Evolutionary conservation across 2,329 filamentous ascomycete genomes (phyloP).

Genomic region (Hymenoscyphus occultus): DNA sequence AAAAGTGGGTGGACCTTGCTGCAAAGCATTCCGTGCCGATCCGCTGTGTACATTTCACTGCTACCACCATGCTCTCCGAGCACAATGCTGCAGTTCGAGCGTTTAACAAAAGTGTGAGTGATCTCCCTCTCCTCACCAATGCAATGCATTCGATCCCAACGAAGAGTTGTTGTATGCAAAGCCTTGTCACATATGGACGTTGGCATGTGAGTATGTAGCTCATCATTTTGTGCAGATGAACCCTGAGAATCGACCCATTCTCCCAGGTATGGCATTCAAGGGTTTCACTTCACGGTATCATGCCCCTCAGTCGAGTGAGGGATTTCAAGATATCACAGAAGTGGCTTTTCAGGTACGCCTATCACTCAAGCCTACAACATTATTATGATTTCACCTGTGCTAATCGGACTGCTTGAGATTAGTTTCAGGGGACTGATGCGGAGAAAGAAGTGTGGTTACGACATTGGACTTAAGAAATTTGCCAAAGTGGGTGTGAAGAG

Average conservation of each 20-base stretch:
- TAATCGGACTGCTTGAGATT: slow-evolving; percentile 12
- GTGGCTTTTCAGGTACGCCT: slow-evolving; percentile 65
- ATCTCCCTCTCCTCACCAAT: slow-evolving; percentile 12
- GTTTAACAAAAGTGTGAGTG: slow-evolving; percentile 47
- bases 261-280: slow-evolving; percentile 79
- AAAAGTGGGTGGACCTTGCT: slow-evolving; percentile 76
- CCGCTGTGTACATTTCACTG: slow-evolving; percentile 82
- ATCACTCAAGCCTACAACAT: slow-evolving; percentile 3
- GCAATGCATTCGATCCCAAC: slow-evolving; percentile 10
- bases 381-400: neutral
- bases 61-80: slow-evolving; percentile 59
- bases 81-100: slow-evolving; percentile 88
- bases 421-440: slow-evolving; percentile 46
- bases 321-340: slow-evolving; percentile 75
- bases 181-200: slow-evolving; percentile 11
- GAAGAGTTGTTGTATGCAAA: slow-evolving; percentile 7
- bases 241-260: slow-evolving; percentile 69
- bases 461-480: slow-evolving; percentile 64
- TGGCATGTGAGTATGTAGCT: slow-evolving; percentile 13
- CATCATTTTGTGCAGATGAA: slow-evolving; percentile 56
- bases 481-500: slow-evolving; percentile 1
- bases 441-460: slow-evolving; percentile 70
- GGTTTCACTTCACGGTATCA: slow-evolving; percentile 71
- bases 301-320: slow-evolving; percentile 69
- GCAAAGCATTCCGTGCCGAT: slow-evolving; percentile 68